phyloP scores from a whole-genome alignment of 2,329 filamentous ascomycete genomes.

The Fusarium fracticaudum region DNA sequence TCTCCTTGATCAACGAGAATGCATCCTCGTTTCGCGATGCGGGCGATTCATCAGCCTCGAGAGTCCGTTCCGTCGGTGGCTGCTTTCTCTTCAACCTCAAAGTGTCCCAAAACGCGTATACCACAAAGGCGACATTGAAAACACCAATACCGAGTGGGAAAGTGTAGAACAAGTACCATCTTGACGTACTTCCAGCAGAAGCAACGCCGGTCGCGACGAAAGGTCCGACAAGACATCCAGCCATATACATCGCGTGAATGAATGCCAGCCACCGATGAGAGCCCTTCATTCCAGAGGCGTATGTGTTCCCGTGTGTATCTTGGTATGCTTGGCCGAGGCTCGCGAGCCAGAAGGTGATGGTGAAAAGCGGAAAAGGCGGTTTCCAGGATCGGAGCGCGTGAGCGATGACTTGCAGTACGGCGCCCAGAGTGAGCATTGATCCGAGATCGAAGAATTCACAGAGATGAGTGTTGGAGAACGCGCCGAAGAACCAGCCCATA shows the following conservation, averaged over 20 bases:
- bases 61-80: neutral
- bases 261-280: conserved; percentile 70
- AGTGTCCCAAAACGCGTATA: conserved; percentile 60
- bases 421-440: conserved; percentile 65
- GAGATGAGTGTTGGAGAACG: conserved; percentile 64
- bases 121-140: conserved; percentile 58
- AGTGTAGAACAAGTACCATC: conserved; percentile 67
- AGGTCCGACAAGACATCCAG: conserved; percentile 65
- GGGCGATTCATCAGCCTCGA: conserved; percentile 3
- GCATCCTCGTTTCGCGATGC: conserved; percentile 47
- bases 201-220: conserved; percentile 65
- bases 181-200: conserved; percentile 43
- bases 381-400: conserved; percentile 66
- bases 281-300: conserved; percentile 60
- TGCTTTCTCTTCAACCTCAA: conserved; percentile 45
- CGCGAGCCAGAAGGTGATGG: conserved; percentile 66
- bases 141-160: conserved; percentile 63
- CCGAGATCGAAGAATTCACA: conserved; percentile 64
- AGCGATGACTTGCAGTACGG: conserved; percentile 62
- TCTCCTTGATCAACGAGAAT: conserved; percentile 54
- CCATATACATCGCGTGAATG: conserved; percentile 71
- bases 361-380: conserved; percentile 66
- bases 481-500: conserved; percentile 67
- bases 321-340: conserved; percentile 70
- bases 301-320: conserved; percentile 71